Conservation (phyloP, 805 yeast genomes). For the Hanseniaspora valbyensis region DNA sequence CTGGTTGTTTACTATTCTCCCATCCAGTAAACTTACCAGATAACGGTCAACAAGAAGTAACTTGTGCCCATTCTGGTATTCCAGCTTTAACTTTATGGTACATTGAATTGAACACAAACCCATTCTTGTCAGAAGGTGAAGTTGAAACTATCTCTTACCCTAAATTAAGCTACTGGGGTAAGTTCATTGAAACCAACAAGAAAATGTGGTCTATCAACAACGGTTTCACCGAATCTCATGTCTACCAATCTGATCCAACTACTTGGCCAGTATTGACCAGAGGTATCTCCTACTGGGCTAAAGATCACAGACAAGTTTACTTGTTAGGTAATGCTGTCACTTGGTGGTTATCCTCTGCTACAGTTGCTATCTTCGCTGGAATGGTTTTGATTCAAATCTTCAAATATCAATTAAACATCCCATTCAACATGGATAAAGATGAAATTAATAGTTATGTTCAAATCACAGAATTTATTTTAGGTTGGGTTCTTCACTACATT, state of each 20-base stretch:
- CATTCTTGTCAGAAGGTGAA: slow-evolving; percentile 31
- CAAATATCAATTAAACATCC: slow-evolving; percentile 56
- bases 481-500: slow-evolving; percentile 60
- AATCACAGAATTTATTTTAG: slow-evolving; percentile 48
- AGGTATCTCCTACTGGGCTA: slow-evolving; percentile 75
- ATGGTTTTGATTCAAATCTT: slow-evolving; percentile 37
- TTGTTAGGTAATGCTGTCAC: slow-evolving; percentile 66
- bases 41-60: slow-evolving; percentile 84
- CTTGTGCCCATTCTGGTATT: slow-evolving; percentile 63
- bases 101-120: slow-evolving; percentile 56
- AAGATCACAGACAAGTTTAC: slow-evolving; percentile 50
- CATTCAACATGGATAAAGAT: slow-evolving; percentile 39
- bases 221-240: slow-evolving; percentile 57
- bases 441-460: slow-evolving; percentile 57
- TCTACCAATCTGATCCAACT: slow-evolving; percentile 59
- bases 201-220: slow-evolving; percentile 70
- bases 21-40: slow-evolving; percentile 63
- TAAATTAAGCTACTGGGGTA: slow-evolving; percentile 42
- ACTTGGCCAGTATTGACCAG: slow-evolving; percentile 66
- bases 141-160: slow-evolving; percentile 44
- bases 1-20: slow-evolving; percentile 69
- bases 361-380: slow-evolving; percentile 40
- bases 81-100: slow-evolving; percentile 56
- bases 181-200: slow-evolving; percentile 53
- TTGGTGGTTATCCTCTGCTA: slow-evolving; percentile 61